Conservation (phyloP, 495 filamentous ascomycete species). For the Penicillium angulare region DNA sequence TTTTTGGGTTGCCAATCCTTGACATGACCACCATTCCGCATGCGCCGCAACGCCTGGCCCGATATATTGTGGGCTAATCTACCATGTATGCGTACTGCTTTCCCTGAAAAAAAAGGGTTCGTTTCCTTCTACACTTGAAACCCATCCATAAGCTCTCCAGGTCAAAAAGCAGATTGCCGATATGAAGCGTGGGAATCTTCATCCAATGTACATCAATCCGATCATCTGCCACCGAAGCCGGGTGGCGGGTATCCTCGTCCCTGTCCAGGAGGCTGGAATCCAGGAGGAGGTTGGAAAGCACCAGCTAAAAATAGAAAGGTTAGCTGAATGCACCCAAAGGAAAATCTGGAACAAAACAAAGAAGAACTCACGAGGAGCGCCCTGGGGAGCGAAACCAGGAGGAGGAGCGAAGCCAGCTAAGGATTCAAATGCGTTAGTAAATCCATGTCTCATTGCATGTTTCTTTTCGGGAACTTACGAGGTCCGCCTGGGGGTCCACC, state of each 20-base stretch:
- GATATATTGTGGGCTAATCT: constrained; percentile 33
- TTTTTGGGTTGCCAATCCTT: constrained; percentile 27
- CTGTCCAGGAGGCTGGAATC: constrained; percentile 61
- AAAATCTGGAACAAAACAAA: background rate
- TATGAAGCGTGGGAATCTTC: constrained; percentile 21
- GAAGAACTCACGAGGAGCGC: constrained; percentile 56
- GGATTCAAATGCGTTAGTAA: background rate
- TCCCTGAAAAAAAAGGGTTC: constrained; percentile 6
- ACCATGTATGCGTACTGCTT: constrained; percentile 14
- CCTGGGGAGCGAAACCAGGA: constrained; percentile 61
- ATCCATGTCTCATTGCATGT: background rate
- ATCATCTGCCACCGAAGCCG: constrained; percentile 76
- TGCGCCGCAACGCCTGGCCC: constrained; percentile 51
- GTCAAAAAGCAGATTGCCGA: constrained; percentile 19
- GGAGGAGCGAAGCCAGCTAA: constrained; percentile 56
- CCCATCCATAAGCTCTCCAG: constrained; percentile 2
- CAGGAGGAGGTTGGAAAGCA: constrained; percentile 69
- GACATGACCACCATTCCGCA: constrained; percentile 40
- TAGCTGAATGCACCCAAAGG: constrained; percentile 11
- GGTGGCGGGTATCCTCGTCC: constrained; percentile 71
- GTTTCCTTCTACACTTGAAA: constrained; percentile 7
- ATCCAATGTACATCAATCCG: constrained; percentile 17
- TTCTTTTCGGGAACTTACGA: constrained; percentile 4
- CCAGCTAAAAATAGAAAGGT: constrained; percentile 37
- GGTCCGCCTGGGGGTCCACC: constrained; percentile 59